These are phyloP conservation scores for Nicotiana undulata DNA, from an alignment of 257 asterid genomes.

Conservation along the genomic window DNA sequence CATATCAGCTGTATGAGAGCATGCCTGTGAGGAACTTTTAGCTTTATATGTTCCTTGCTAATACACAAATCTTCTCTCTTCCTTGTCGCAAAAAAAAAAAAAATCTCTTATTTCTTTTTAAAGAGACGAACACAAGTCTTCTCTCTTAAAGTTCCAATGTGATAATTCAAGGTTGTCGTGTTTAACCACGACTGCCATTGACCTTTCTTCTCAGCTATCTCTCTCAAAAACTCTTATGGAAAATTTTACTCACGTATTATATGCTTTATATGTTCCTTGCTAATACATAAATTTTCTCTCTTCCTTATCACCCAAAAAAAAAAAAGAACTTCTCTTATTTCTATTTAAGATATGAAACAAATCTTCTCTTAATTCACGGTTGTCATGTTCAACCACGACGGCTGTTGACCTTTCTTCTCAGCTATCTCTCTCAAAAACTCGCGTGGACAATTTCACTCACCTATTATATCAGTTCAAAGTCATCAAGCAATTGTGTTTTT, in stretches of 20 bases:
- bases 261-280: background rate
- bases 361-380: background rate
- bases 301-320: too few relatives aligned
- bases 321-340: too few relatives aligned
- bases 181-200: background rate
- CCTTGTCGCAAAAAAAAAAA: too few relatives aligned
- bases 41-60: background rate
- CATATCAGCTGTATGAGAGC: background rate
- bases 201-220: background rate
- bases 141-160: background rate
- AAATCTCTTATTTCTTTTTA: too few relatives aligned
- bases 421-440: background rate
- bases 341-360: too few relatives aligned
- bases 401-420: background rate
- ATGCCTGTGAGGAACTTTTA: background rate
- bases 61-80: background rate
- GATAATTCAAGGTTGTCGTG: background rate
- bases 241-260: too few relatives aligned
- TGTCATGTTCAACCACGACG: background rate
- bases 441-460: background rate
- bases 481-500: background rate
- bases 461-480: background rate
- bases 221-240: background rate
- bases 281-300: background rate
- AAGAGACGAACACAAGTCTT: background rate